Evolutionary conservation across 2,329 filamentous ascomycete genomes (phyloP), one percentile per base, ranked within the genome.

Genomic region (Botrytis fragariae): DNA sequence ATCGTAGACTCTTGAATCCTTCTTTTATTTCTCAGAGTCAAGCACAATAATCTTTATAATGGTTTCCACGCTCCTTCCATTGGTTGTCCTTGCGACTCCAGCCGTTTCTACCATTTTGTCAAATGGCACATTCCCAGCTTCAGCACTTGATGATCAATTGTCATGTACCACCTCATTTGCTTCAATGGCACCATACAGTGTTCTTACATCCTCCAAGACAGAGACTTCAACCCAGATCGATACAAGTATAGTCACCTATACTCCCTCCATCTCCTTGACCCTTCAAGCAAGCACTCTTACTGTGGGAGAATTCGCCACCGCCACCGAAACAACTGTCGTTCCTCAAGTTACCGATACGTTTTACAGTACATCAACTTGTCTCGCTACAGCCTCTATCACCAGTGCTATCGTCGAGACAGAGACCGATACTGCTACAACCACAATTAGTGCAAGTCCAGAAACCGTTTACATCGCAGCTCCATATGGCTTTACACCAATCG

Each of bases 1-100:
- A 62, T 62, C 37, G 2, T n/a, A 16, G 59, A 71, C 44, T 71
- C 42, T 62, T 63, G 29, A 68, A 63, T 29, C 57, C 48, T 71
- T n/a, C 57, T 63, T 62, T 62, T 39, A 62, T n/a, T 62, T n/a
- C 35, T 25, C 14, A 39, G 22, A 61, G 35, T 42, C 6, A 39
- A 39, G 25, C 25, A 62, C 7, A 62, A 37, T n/a, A 62, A 39
- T n/a, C 60, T 3, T n/a, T 14, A 62, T 25, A 39, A 62, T 62
- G 60, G 25, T 62, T 62, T 62, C 60, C 60, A 62, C 60, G 14
- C 60, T 42, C 60, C 60, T 62, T 62, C 35, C 60, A 62, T 62
- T 62, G 3, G 25, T 62, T 62, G 60, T 42, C 60, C 60, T 62
- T 42, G 60, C 60, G 35, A 62, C 60, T 62, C 60, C 60, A 39